Conservation (phyloP, 176 grass and related monocot species). For the Ampelocalamus luodianensis region DNA sequence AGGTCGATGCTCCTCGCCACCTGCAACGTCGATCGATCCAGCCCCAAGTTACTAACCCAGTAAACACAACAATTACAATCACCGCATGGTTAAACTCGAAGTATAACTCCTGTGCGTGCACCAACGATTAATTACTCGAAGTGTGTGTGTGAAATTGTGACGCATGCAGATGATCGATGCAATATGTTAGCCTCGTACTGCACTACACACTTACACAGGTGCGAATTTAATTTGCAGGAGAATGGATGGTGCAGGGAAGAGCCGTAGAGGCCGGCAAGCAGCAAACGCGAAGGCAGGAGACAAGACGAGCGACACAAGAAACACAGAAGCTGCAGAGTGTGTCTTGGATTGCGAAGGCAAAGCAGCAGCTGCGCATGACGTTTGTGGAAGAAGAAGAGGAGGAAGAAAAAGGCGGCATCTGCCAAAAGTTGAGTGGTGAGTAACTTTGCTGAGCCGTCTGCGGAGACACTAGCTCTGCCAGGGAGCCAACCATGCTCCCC, state of each 20-base stretch:
- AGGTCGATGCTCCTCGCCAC: slow-evolving; percentile 88
- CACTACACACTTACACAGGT: neutral
- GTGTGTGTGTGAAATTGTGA: neutral
- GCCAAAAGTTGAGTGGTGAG: neutral
- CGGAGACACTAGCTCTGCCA: neutral
- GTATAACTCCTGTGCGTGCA: neutral
- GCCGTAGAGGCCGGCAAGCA: neutral
- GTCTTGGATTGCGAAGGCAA: neutral
- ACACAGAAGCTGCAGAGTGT: neutral
- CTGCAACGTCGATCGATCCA: slow-evolving; percentile 41
- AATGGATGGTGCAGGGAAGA: neutral
- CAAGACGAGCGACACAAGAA: neutral
- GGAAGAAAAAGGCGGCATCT: neutral
- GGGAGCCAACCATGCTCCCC: neutral
- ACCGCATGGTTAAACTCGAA: neutral
- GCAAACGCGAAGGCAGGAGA: neutral
- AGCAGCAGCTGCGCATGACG: neutral
- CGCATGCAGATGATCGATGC: neutral
- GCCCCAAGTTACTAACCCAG: neutral
- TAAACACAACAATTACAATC: too few relatives aligned
- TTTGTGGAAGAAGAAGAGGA: neutral
- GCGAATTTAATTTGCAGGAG: neutral
- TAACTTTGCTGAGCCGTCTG: neutral
- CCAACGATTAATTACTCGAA: neutral
- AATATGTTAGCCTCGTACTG: neutral